Evolutionary conservation across 495 filamentous ascomycete species (phyloP).

Genomic region (Neurospora sp.): DNA sequence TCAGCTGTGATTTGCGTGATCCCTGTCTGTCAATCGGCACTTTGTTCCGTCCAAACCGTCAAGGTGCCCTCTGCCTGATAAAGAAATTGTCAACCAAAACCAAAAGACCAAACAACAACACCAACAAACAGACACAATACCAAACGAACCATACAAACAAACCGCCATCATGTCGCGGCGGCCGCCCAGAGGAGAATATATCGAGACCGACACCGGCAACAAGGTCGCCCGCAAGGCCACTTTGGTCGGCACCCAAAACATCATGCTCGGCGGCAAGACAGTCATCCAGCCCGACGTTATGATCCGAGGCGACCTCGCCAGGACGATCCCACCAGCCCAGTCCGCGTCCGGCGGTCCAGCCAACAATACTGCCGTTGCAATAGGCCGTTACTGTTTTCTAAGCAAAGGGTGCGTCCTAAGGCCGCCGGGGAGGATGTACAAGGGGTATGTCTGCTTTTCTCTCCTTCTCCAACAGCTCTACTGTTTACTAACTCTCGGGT

Average conservation of each 20-base stretch:
- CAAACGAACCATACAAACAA: not conserved
- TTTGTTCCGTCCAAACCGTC: not conserved
- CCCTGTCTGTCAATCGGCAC: not conserved
- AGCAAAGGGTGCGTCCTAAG: slow-evolving; percentile 60
- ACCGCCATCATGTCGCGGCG: slow-evolving; percentile 58
- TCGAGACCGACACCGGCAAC: slow-evolving; percentile 98
- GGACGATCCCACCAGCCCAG: slow-evolving; percentile 29
- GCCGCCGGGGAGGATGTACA: slow-evolving; percentile 65
- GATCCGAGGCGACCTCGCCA: slow-evolving; percentile 82
- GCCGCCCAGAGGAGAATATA: slow-evolving; percentile 77
- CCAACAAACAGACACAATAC: not conserved
- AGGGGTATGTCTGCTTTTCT: slow-evolving; percentile 35
- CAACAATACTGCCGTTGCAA: slow-evolving; percentile 62
- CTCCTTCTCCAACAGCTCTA: no score
- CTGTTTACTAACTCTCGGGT: no score
- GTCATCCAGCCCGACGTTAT: slow-evolving; percentile 87
- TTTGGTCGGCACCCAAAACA: slow-evolving; percentile 90
- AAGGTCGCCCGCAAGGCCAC: slow-evolving; percentile 87
- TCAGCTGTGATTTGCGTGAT: not conserved
- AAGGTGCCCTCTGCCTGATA: not conserved
- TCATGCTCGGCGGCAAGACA: slow-evolving; percentile 92
- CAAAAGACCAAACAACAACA: not conserved
- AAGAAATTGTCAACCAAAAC: not conserved
- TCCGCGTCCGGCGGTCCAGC: slow-evolving; percentile 25
- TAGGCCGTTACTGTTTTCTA: slow-evolving; percentile 83